Conservation (phyloP, 2,329 filamentous ascomycete genomes). For the Zalaria obscura region DNA sequence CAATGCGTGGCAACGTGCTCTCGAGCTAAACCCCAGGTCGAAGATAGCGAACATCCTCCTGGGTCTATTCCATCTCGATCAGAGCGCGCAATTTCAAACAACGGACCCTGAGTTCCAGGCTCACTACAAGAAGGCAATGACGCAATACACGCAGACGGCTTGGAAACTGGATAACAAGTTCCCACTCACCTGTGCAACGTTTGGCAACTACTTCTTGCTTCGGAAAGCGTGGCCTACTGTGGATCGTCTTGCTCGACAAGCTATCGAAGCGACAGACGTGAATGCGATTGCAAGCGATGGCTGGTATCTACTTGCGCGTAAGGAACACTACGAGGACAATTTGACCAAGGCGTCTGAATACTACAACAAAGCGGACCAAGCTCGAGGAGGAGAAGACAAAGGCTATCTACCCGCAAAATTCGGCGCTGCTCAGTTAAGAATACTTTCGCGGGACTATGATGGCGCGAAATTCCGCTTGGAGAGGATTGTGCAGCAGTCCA, state of each 20-base stretch:
- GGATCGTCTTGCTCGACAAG: slow-evolving; percentile 76
- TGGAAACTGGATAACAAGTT: slow-evolving; percentile 89
- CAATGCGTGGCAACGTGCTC: slow-evolving; percentile 72
- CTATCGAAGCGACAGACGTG: slow-evolving; percentile 90
- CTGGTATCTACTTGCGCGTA: slow-evolving; percentile 87
- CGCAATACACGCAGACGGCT: slow-evolving; percentile 80
- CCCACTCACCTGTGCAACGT: slow-evolving; percentile 78
- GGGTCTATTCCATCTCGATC: slow-evolving; percentile 77
- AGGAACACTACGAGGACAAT: slow-evolving; percentile 74
- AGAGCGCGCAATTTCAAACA: slow-evolving; percentile 68
- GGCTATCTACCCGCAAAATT: slow-evolving; percentile 93
- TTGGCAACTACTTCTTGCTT: slow-evolving; percentile 79
- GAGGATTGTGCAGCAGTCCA: slow-evolving; percentile 80
- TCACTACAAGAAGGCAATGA: slow-evolving; percentile 88
- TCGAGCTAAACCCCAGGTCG: slow-evolving; percentile 71
- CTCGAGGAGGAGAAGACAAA: slow-evolving; percentile 77
- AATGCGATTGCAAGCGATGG: slow-evolving; percentile 95
- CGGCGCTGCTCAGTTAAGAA: slow-evolving; percentile 77
- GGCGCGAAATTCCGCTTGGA: slow-evolving; percentile 89
- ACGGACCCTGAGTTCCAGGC: slow-evolving; percentile 73
- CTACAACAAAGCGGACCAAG: slow-evolving; percentile 82
- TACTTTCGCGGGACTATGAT: slow-evolving; percentile 69
- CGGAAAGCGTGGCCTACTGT: slow-evolving; percentile 69
- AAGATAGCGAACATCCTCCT: slow-evolving; percentile 85
- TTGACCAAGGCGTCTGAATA: slow-evolving; percentile 64